Conservation (phyloP, 2,329 filamentous ascomycete species). For the Exserohilum rostratum region DNA sequence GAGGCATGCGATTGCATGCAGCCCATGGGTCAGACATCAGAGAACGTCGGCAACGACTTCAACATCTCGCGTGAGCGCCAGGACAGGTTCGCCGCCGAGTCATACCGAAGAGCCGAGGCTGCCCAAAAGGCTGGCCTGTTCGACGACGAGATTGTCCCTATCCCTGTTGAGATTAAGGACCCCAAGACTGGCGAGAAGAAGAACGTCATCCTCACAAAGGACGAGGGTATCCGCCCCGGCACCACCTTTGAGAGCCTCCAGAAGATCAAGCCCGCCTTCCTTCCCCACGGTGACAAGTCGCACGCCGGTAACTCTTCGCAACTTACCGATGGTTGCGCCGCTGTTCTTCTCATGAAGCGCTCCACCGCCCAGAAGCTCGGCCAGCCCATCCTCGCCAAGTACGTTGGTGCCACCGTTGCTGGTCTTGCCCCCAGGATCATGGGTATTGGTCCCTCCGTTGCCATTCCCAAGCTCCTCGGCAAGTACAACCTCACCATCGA, state of each 20-base stretch:
- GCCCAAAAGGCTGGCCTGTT: slow-evolving; percentile 92
- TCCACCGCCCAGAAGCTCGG: slow-evolving; percentile 84
- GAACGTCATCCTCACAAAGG: slow-evolving; percentile 78
- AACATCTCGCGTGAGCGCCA: slow-evolving; percentile 79
- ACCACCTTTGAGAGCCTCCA: slow-evolving; percentile 81
- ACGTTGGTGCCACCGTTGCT: slow-evolving; percentile 86
- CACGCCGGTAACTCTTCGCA: slow-evolving; percentile 95
- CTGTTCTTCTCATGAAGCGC: slow-evolving; percentile 91
- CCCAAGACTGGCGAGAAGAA: slow-evolving; percentile 79
- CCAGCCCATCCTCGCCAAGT: slow-evolving; percentile 93
- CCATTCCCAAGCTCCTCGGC: slow-evolving; percentile 79
- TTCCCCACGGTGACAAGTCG: slow-evolving; percentile 82
- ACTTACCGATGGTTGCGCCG: slow-evolving; percentile 91
- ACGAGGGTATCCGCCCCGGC: slow-evolving; percentile 89
- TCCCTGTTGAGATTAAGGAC: slow-evolving; percentile 81
- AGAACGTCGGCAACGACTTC: slow-evolving; percentile 94
- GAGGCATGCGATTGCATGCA: slow-evolving; percentile 86
- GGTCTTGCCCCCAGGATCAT: slow-evolving; percentile 93
- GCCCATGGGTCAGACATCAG: slow-evolving; percentile 97
- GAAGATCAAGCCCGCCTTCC: slow-evolving; percentile 91
- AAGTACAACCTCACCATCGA: slow-evolving; percentile 78
- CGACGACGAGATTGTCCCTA: slow-evolving; percentile 91
- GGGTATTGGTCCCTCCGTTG: slow-evolving; percentile 83
- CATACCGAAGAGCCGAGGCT: slow-evolving; percentile 82
- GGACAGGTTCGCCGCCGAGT: slow-evolving; percentile 85